These are phyloP conservation scores for Candida glucosophila DNA, from an alignment of 1,139 yeast genomes.

Conservation along the genomic window DNA sequence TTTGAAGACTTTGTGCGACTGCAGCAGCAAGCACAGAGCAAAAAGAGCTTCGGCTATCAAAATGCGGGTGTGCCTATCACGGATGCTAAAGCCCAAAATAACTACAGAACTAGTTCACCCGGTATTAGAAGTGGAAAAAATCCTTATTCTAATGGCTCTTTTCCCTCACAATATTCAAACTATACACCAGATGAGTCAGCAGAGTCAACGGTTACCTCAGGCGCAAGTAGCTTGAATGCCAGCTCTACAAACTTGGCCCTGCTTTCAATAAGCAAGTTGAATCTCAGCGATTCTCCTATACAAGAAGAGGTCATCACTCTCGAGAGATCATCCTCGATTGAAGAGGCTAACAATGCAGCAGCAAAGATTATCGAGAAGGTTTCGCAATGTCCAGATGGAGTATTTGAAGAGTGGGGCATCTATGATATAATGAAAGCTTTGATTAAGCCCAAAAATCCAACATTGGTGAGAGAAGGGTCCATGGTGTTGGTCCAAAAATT, in stretches of 20 bases:
- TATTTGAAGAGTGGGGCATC: slow-evolving; percentile 59
- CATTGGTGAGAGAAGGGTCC: slow-evolving; percentile 70
- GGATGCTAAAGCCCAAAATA: neutral
- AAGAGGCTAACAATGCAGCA: slow-evolving; percentile 60
- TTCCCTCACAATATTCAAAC: too few relatives aligned
- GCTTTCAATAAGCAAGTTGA: slow-evolving; percentile 52
- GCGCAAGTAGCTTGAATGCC: slow-evolving; percentile 26
- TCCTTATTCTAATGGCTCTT: slow-evolving; percentile 4
- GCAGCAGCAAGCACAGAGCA: slow-evolving; percentile 12
- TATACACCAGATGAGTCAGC: too few relatives aligned
- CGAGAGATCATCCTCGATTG: slow-evolving; percentile 47
- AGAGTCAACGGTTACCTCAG: too few relatives aligned
- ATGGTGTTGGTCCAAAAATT: slow-evolving; percentile 60
- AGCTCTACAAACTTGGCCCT: slow-evolving; percentile 60
- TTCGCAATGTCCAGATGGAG: slow-evolving; percentile 33
- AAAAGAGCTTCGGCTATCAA: slow-evolving; percentile 6
- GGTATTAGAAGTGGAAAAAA: slow-evolving; percentile 2
- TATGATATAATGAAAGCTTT: slow-evolving; percentile 55
- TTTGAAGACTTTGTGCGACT: slow-evolving; percentile 27
- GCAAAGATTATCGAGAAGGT: slow-evolving; percentile 46
- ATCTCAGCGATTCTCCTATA: slow-evolving; percentile 54
- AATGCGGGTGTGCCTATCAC: too few relatives aligned
- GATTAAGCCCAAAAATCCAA: slow-evolving; percentile 63
- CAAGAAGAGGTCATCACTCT: slow-evolving; percentile 49
- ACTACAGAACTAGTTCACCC: slow-evolving; percentile 3